Conservation (phyloP, 2,329 filamentous ascomycete species). For the Talaromyces atroroseus region DNA sequence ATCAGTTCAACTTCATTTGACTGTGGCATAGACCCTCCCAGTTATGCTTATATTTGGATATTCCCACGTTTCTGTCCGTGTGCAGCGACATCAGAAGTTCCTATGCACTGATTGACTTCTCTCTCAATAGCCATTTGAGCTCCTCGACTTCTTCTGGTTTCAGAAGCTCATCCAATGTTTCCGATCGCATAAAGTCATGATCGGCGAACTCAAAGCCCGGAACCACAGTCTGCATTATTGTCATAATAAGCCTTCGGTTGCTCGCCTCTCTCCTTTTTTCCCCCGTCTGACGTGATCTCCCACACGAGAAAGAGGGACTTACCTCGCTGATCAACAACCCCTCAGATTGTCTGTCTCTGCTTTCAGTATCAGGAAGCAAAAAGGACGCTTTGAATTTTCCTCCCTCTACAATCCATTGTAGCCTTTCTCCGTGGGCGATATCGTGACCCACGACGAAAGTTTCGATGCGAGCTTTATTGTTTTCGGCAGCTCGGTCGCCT, state of each 20-base stretch:
- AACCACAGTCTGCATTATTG: constrained; percentile 48
- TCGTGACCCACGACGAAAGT: constrained; percentile 59
- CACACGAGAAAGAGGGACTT: constrained; percentile 9
- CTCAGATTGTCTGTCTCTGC: constrained; percentile 32
- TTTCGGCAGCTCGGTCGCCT: constrained; percentile 6
- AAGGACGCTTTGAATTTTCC: constrained; percentile 63
- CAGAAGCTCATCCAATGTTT: constrained; percentile 50
- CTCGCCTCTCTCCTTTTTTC: neutral
- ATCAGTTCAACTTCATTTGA: neutral
- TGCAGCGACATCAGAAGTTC: constrained; percentile 1
- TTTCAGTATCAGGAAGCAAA: constrained; percentile 46
- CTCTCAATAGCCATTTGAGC: constrained; percentile 36
- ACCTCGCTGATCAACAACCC: constrained; percentile 61
- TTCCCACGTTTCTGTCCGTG: neutral
- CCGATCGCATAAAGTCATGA: constrained; percentile 58
- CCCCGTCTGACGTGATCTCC: neutral
- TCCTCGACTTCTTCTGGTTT: constrained; percentile 46
- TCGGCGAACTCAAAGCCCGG: constrained; percentile 64
- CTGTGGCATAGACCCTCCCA: neutral
- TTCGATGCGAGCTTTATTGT: constrained; percentile 50
- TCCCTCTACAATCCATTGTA: constrained; percentile 66
- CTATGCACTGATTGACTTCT: constrained; percentile 14
- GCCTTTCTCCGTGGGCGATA: constrained; percentile 52
- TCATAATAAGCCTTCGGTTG: neutral
- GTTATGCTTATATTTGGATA: neutral